Evolutionary conservation across 495 filamentous ascomycete genomes (phyloP), one percentile per base, ranked within the genome.

Genomic region (Penicillium pulvis): DNA sequence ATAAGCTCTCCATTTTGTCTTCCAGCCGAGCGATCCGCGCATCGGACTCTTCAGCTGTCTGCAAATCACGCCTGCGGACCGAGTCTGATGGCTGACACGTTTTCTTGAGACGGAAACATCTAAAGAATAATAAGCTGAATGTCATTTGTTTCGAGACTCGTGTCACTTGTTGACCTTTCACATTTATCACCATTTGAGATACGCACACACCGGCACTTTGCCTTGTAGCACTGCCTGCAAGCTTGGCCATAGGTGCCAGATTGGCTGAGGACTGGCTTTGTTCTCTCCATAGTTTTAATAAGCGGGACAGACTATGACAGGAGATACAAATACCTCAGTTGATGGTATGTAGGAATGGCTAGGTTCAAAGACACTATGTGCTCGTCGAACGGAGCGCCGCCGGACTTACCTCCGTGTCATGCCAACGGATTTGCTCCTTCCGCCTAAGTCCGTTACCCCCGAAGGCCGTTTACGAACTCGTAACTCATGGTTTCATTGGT

Each of bases 21-120:
- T 81, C 77, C 11, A 84, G 70, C 17, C 71, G 67, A 36, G 81
- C 75, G 50, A 83, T 73, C 33, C 78, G 80, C 46, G 64, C 70
- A 57, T 79, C 78, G 6, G 80, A 70, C 48, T 68, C 74, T 35
- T 65, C 65, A 2, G 62, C n/a, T 44, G 42, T 62, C 12, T 62
- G 55, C 31, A 55, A 36, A 60, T 59, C 63, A 9, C 72, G 74
- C 51, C 61, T 70, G 53, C 74, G 70, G 51, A 67, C 53, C 33
- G 74, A 63, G 19, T 67, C 59, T 42, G 73, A 66, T 19, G 72
- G 66, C 48, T 71, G 63, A 53, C 78, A 79, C 6, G 69, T 56
- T 57, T 74, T 79, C 17, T 69, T 71, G 6, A 79, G 64, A 26
- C 77, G 75, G 39, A 68, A 57, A 62, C 83, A 85, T 62, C 83